phyloP scores from a whole-genome alignment of 768 basidiomycete species.

The Boletus pseudopeckii region DNA sequence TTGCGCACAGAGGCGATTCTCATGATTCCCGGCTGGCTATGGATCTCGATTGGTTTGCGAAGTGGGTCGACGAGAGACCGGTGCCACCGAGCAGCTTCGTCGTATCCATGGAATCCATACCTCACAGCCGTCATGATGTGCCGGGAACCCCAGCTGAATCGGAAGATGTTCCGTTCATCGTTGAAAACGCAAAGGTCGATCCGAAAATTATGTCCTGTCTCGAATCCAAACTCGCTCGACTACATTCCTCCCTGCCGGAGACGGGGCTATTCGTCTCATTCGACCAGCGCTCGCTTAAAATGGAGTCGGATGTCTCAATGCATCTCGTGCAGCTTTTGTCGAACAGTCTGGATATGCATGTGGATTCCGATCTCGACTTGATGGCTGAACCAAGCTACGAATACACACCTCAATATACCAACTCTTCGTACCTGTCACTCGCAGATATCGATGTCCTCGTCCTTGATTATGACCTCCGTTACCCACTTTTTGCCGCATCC shows the following conservation, averaged over 20 bases:
- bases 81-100: conserved; percentile 33
- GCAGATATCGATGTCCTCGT: conserved; percentile 42
- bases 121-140: conserved; percentile 5
- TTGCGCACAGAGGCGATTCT: neutral
- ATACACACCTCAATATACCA: conserved; percentile 13
- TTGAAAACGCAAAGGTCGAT: conserved; percentile 6
- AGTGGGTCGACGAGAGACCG: conserved; percentile 35
- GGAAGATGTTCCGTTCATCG: neutral
- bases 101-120: conserved; percentile 32
- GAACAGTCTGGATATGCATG: neutral
- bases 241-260: conserved; percentile 7
- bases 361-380: conserved; percentile 1
- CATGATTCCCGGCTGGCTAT: conserved; percentile 22
- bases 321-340: conserved; percentile 19
- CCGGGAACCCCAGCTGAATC: neutral
- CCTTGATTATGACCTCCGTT: conserved; percentile 51
- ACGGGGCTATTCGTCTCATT: conserved; percentile 11
- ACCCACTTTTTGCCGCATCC: conserved; percentile 38
- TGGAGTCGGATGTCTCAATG: conserved; percentile 8
- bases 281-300: neutral
- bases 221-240: conserved; percentile 12
- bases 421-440: conserved; percentile 19
- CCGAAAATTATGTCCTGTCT: conserved; percentile 21
- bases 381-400: conserved; percentile 12
- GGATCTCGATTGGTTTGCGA: conserved; percentile 36